Base-by-base conservation (phyloP, 2,329 filamentous ascomycete species). In the Leptosphaerulina australis region DNA sequence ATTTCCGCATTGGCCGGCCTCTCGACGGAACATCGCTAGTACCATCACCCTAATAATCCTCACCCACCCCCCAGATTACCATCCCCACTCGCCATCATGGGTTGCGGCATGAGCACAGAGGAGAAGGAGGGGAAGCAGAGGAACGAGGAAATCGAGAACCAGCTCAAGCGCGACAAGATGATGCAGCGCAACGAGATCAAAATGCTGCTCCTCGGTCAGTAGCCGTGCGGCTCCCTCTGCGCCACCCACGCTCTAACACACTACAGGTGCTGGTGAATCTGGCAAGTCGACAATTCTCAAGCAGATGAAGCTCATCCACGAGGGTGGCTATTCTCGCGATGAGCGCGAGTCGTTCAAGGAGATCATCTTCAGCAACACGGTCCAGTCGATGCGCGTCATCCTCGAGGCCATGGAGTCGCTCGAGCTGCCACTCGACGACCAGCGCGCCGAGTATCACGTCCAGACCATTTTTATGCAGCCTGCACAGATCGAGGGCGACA, bases 121-220 rank as follows among this genome's bases (percentile, higher is more conserved):
- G 94, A 97, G 81, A 97, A 97, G 88, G 94, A 97, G 91, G 93
- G 94, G 80, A 97, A 97, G 90, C 90, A 91, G 82, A 88, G 94
- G 68, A 97, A 99, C 76, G 94, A 99, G 84, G 93, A 97, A 86
- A 99, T 99, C 73, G 94, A 99, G 80, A 97, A 97, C 77, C 93
- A 97, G 82, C 82, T 97, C 74, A 97, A 97, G 85, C 85, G 91
- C 76, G 94, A 99, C 74, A 95, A 96, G 80, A 90, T 97, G 90
- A 88, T 96, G 83, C 92, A 97, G 81, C 88, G 93, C 70, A 99
- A 99, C 68, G 94, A 99, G 80, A 99, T 99, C 82, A 99, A 99
- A 85, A 97, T 99, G 94, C 83, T 99, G 68, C 84, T 99, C 70
- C 87, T 99, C 70, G 94, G 94, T 97, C 84, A 73, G 87, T 81